Conservation (phyloP, 192 early-diverging fungal species). For the Umbelopsis isabellina region DNA sequence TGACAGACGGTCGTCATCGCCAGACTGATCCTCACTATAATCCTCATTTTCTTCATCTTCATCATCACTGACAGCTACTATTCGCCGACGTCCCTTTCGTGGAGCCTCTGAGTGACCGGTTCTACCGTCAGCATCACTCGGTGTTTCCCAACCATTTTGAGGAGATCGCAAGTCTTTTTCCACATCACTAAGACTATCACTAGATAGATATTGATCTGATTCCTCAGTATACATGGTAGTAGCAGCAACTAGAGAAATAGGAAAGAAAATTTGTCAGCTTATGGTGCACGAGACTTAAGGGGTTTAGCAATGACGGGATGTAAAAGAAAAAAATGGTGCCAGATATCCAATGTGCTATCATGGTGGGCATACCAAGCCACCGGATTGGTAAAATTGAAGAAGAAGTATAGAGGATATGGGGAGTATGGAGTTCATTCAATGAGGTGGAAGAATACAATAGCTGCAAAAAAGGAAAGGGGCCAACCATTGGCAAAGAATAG, state of each 20-base stretch:
- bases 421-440: too few species aligned
- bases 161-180: conserved; percentile 18
- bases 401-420: too few species aligned
- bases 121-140: background rate
- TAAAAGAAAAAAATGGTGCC: too few species aligned
- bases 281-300: too few species aligned
- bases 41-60: background rate
- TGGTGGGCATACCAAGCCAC: too few species aligned
- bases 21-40: background rate
- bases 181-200: conserved; percentile 20
- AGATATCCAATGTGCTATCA: too few species aligned
- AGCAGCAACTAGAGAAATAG: background rate
- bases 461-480: too few species aligned
- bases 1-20: background rate
- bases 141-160: conserved; percentile 8
- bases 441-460: too few species aligned
- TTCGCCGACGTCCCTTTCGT: conserved; percentile 10
- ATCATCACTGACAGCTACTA: background rate
- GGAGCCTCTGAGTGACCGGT: background rate
- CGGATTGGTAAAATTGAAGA: too few species aligned
- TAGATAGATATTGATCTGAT: conserved; percentile 11
- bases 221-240: conserved; percentile 18
- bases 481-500: too few species aligned
- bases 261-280: background rate
- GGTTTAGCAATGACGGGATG: too few species aligned